These are phyloP conservation scores for Penicillium samsonianum DNA, from an alignment of 495 filamentous ascomycete species.

Conservation along the genomic window DNA sequence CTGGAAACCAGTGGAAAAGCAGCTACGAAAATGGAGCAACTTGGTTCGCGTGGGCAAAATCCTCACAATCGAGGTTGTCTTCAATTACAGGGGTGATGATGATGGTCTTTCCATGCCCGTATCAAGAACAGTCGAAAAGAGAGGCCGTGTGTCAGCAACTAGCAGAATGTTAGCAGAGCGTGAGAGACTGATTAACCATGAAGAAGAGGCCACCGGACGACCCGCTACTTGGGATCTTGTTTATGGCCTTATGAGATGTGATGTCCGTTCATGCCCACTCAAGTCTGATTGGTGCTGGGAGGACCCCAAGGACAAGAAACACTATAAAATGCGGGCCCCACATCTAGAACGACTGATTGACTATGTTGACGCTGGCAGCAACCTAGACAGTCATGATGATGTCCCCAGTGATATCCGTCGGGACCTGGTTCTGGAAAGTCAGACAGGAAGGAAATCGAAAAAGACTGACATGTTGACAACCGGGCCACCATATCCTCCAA, in stretches of 20 bases:
- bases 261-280: constrained; percentile 6
- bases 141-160: constrained; percentile 20
- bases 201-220: constrained; percentile 17
- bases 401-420: too few relatives aligned
- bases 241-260: constrained; percentile 14
- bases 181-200: constrained; percentile 16
- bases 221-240: constrained; percentile 14
- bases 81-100: constrained; percentile 19
- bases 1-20: constrained; percentile 13
- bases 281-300: constrained; percentile 27
- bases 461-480: too few relatives aligned
- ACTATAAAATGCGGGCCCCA: constrained; percentile 8
- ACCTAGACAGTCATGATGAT: too few relatives aligned
- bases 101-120: not conserved
- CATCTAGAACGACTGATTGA: constrained; percentile 18
- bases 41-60: constrained; percentile 18
- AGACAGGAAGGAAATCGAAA: too few relatives aligned
- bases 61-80: constrained; percentile 14
- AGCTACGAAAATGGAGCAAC: constrained; percentile 21
- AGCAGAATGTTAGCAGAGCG: constrained; percentile 21
- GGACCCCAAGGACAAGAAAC: constrained; percentile 22
- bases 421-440: too few relatives aligned
- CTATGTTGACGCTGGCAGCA: too few relatives aligned
- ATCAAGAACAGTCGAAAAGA: constrained; percentile 11
- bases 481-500: too few relatives aligned